Conservation (phyloP, 306 rosid species). For the Amphicarpaea edgeworthii region DNA sequence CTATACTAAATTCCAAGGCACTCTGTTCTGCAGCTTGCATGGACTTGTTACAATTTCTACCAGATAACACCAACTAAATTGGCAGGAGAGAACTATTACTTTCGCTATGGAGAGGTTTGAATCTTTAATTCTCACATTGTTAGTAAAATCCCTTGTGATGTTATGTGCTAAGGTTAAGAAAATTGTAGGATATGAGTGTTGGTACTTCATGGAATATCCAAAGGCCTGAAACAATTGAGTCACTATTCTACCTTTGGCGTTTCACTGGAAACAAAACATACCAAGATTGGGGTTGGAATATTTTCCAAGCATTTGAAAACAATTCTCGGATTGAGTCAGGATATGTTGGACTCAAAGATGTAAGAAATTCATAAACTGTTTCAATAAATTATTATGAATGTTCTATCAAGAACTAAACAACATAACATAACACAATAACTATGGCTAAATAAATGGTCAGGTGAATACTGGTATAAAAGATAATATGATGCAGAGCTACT, state of each 20-base stretch:
- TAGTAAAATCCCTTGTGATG: constrained; percentile 23
- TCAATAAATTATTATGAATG: constrained; percentile 15
- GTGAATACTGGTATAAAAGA: constrained; percentile 59
- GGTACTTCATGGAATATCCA: constrained; percentile 97
- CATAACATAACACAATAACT: no score
- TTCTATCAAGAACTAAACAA: constrained; percentile 12
- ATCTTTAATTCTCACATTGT: constrained; percentile 38
- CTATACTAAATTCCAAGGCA: constrained; percentile 12
- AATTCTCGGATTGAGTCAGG: constrained; percentile 87
- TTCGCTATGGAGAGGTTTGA: constrained; percentile 76
- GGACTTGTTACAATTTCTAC: constrained; percentile 99
- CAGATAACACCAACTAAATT: constrained; percentile 89
- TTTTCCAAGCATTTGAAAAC: constrained; percentile 93
- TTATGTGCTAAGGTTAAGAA: constrained; percentile 42
- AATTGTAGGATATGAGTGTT: constrained; percentile 82
- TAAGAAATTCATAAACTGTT: constrained; percentile 55
- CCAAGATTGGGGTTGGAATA: constrained; percentile 99
- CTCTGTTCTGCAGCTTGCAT: constrained; percentile 75
- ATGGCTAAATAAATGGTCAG: constrained; percentile 46
- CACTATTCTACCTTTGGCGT: constrained; percentile 95
- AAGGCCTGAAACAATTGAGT: constrained; percentile 96
- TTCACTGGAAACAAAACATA: constrained; percentile 92
- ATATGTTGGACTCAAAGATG: constrained; percentile 96
- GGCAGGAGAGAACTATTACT: constrained; percentile 95
- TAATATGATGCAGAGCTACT: constrained; percentile 75